Conservation (phyloP, 257 asterid species). For the Marsdenia floribunda region DNA sequence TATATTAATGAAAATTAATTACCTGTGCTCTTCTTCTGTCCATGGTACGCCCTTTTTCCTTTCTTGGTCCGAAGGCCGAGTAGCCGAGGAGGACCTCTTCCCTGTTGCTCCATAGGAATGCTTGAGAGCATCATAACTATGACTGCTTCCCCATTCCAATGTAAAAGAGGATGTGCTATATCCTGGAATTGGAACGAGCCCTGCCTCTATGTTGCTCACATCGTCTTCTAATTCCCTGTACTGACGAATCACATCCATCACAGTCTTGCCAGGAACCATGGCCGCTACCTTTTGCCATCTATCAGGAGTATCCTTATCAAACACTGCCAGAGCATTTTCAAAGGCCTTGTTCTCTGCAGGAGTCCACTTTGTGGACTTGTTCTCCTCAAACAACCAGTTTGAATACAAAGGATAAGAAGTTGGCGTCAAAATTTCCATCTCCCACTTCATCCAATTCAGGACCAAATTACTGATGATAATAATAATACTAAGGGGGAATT, state of each 20-base stretch:
- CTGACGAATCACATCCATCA: conserved; percentile 67
- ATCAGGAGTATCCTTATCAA: conserved; percentile 78
- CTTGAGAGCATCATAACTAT: conserved; percentile 40
- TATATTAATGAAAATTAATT: conserved; percentile 5
- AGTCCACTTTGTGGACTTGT: conserved; percentile 60
- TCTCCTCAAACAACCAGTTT: conserved; percentile 54
- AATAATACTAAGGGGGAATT: background rate
- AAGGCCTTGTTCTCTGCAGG: conserved; percentile 80
- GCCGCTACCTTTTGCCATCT: conserved; percentile 86
- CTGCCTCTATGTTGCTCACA: conserved; percentile 88
- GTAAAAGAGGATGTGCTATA: conserved; percentile 61
- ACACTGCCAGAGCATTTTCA: conserved; percentile 83
- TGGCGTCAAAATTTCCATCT: conserved; percentile 81
- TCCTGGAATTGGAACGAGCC: conserved; percentile 72
- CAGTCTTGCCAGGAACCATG: conserved; percentile 90
- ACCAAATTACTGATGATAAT: background rate
- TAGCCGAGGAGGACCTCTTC: conserved; percentile 40
- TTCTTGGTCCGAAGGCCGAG: conserved; percentile 67
- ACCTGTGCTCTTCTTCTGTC: conserved; percentile 98
- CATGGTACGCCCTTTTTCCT: conserved; percentile 94
- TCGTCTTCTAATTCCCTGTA: conserved; percentile 81
- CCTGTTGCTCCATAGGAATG: conserved; percentile 42
- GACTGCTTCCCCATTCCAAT: conserved; percentile 65
- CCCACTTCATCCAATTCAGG: conserved; percentile 38
- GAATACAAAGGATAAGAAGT: conserved; percentile 47